Evolutionary conservation across 2,329 filamentous ascomycete species (phyloP).

Genomic region (Diplodia sapinea): DNA sequence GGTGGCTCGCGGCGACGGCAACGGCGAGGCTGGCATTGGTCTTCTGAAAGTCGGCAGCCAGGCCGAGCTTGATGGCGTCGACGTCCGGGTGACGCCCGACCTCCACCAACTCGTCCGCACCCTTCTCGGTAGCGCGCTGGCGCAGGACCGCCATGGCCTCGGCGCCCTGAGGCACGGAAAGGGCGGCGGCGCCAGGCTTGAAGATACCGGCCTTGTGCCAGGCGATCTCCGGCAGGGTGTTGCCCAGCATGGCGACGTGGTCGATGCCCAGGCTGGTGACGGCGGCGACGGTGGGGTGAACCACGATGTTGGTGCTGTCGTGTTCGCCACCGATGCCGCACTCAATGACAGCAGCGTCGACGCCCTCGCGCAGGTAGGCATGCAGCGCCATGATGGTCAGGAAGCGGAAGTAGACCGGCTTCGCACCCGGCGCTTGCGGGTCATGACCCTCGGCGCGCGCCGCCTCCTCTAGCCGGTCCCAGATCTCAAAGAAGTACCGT

Average conservation of each 20-base stretch:
- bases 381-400: constrained; percentile 89
- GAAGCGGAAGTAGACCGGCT: constrained; percentile 92
- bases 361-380: constrained; percentile 75
- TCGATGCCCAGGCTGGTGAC: constrained; percentile 86
- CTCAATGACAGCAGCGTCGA: constrained; percentile 82
- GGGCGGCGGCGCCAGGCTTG: constrained; percentile 68
- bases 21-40: constrained; percentile 67
- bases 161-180: constrained; percentile 65
- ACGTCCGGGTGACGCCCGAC: constrained; percentile 57
- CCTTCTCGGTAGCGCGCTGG: constrained; percentile 60
- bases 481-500: constrained; percentile 81
- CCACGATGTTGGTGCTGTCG: constrained; percentile 87
- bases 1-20: constrained; percentile 64
- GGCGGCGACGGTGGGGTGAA: constrained; percentile 70
- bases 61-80: constrained; percentile 58
- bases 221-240: constrained; percentile 79
- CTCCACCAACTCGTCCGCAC: constrained; percentile 52
- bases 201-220: constrained; percentile 94
- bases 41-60: constrained; percentile 68
- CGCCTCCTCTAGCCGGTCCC: constrained; percentile 69
- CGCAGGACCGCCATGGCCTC: constrained; percentile 62
- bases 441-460: constrained; percentile 57
- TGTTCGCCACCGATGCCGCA: constrained; percentile 94
- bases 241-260: constrained; percentile 79
- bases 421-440: constrained; percentile 62